Evolutionary conservation across 306 rosid species (phyloP).

Genomic region (Dalbergia oliveri): DNA sequence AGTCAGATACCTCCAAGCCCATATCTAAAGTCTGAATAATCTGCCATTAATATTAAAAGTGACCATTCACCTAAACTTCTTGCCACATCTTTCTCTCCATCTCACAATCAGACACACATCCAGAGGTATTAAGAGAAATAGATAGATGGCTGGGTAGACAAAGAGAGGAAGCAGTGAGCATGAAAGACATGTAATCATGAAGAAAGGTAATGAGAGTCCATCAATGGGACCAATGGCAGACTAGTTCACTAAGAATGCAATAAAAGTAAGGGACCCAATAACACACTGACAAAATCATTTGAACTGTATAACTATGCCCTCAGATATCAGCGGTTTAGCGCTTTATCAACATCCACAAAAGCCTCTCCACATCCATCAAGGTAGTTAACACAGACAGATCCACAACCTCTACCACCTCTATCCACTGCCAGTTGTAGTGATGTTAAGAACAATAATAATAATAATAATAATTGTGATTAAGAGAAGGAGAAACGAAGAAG

Average conservation of each 20-base stretch:
- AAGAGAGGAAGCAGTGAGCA: no score
- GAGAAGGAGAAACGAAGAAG: background rate
- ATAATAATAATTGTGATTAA: background rate
- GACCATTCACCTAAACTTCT: background rate
- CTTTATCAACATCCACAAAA: conserved; percentile 37
- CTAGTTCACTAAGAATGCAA: background rate
- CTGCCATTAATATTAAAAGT: background rate
- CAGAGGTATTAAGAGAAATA: background rate
- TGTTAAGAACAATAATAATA: background rate
- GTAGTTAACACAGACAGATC: conserved; percentile 16
- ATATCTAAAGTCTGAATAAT: background rate
- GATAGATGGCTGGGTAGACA: no score
- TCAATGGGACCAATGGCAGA: background rate
- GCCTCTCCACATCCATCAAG: conserved; percentile 46
- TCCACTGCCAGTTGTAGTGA: conserved; percentile 32
- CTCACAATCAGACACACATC: background rate
- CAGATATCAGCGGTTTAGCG: conserved; percentile 36
- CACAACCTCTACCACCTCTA: conserved; percentile 42
- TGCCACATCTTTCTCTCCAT: background rate
- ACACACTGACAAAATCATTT: background rate
- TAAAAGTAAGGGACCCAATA: background rate
- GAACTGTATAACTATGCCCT: conserved; percentile 35
- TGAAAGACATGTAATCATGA: background rate
- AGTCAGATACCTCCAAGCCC: background rate
- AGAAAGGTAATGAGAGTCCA: background rate